phyloP scores from a whole-genome alignment of 306 rosid species.

The Senna siamea region DNA sequence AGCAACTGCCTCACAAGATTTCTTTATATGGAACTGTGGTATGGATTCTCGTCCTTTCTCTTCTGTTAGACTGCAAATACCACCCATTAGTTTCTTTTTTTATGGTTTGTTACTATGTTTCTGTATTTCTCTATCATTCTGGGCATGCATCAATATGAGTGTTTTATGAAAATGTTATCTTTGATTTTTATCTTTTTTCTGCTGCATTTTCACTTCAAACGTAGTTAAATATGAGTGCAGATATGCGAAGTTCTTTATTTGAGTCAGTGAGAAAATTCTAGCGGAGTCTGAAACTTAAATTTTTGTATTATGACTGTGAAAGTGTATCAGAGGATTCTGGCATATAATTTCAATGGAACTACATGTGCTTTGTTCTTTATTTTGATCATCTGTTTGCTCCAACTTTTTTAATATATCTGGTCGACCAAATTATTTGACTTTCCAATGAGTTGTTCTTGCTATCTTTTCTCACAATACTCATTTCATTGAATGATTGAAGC shows the following conservation, averaged over 20 bases:
- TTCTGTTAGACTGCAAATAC: conserved; percentile 11
- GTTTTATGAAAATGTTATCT: neutral
- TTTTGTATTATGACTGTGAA: conserved; percentile 12
- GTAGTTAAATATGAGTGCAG: neutral
- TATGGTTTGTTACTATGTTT: neutral
- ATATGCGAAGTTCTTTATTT: conserved; percentile 4
- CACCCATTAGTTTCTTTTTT: neutral
- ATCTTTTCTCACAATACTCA: neutral
- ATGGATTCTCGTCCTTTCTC: conserved; percentile 31
- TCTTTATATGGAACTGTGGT: conserved; percentile 93
- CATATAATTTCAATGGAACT: conserved; percentile 1
- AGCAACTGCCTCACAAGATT: conserved; percentile 93
- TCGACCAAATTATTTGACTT: neutral
- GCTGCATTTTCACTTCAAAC: neutral
- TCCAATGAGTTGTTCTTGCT: neutral
- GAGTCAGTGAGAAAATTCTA: neutral
- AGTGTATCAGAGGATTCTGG: conserved; percentile 21
- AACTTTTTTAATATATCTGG: neutral
- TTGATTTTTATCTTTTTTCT: neutral
- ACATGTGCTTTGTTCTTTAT: neutral
- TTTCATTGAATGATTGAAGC: neutral
- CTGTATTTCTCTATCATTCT: conserved; percentile 18
- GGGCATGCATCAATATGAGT: neutral
- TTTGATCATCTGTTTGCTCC: neutral
- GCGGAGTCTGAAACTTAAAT: conserved; percentile 11